phyloP scores from a whole-genome alignment of 495 filamentous ascomycete genomes.

The Xanthoparmelia taractica region DNA sequence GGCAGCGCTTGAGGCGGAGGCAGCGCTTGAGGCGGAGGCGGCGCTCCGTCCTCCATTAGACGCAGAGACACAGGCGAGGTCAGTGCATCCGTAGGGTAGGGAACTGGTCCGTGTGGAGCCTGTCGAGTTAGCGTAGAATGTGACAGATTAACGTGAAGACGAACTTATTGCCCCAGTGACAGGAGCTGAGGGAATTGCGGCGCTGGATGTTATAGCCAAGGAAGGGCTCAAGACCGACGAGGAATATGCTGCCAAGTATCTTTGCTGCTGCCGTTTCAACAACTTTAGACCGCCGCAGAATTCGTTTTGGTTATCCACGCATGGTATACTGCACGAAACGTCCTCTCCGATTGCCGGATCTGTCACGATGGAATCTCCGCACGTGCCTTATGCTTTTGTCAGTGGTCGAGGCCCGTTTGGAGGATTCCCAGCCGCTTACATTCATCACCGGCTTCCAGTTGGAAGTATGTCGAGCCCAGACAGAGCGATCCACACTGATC shows the following conservation, averaged over 20 bases:
- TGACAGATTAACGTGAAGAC: background rate
- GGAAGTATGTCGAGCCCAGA: background rate
- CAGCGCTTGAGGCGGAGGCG: too few species aligned
- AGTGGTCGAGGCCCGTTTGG: background rate
- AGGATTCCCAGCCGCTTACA: background rate
- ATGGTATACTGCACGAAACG: background rate
- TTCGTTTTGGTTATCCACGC: background rate
- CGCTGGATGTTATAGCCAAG: background rate
- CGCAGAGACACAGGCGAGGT: background rate
- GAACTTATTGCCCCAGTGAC: background rate
- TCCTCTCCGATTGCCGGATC: background rate
- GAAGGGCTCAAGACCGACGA: background rate
- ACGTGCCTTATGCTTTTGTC: background rate
- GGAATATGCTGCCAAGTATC: background rate
- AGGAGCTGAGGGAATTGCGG: background rate
- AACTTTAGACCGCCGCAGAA: background rate
- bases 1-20: too few species aligned
- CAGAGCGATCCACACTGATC: background rate
- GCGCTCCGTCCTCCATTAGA: background rate
- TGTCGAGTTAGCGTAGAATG: background rate
- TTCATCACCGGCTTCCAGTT: background rate
- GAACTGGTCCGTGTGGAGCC: background rate
- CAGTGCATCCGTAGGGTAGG: background rate
- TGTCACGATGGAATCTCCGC: background rate
- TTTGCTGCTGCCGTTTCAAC: background rate